Percentiles rank a stretch among this genome's conserved stretches.
Conservation (phyloP, 202 grass and related monocot genomes). For the Bolboschoenoplectus hybrid region DNA sequence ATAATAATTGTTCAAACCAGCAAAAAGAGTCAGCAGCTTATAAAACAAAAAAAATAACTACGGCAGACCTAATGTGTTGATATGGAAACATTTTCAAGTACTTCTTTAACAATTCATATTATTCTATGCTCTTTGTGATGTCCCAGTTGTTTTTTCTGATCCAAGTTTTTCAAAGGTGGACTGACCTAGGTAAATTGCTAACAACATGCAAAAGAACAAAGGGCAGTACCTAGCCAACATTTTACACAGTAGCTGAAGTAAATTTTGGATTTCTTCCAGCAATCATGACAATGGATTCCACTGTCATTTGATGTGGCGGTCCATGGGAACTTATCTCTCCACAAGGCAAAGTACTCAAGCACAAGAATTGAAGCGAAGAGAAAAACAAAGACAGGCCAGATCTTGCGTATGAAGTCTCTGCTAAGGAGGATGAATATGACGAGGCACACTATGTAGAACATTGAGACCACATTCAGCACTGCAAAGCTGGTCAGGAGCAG, state of each 20-base stretch:
- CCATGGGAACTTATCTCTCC: conserved; percentile 71
- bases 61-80: background rate
- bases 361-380: conserved; percentile 79
- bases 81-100: conserved; percentile 4
- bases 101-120: background rate
- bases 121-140: conserved; percentile 1
- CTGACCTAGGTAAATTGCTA: conserved; percentile 6
- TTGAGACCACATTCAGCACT: conserved; percentile 78
- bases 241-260: conserved; percentile 79
- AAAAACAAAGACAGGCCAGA: conserved; percentile 92
- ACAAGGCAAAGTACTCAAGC: conserved; percentile 87
- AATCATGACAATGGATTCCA: conserved; percentile 71
- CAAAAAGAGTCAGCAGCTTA: conserved; percentile 24
- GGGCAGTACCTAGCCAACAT: conserved; percentile 82
- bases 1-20: background rate
- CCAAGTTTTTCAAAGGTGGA: background rate
- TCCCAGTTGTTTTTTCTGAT: background rate
- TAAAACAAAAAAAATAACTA: conserved; percentile 18
- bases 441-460: conserved; percentile 91
- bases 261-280: conserved; percentile 75
- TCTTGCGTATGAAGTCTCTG: conserved; percentile 77
- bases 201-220: conserved; percentile 28
- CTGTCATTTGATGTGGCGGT: conserved; percentile 48
- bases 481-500: conserved; percentile 95
- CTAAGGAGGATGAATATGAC: conserved; percentile 82